Base-by-base conservation (phyloP, 2,329 filamentous ascomycete species). In the Aureobasidium melanogenum region DNA sequence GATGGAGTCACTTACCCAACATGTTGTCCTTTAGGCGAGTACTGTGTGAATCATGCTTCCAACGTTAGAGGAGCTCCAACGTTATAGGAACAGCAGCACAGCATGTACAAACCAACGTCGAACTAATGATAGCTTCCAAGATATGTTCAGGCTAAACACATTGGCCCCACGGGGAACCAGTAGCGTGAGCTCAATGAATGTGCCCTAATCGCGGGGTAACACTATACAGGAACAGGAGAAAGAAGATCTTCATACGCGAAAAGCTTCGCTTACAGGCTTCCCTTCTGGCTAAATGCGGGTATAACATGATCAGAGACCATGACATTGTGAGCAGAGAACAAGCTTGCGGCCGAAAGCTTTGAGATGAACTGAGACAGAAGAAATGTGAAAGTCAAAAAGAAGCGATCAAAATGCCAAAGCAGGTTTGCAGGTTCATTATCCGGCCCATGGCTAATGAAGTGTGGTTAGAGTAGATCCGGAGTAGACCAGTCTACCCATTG, bases 401-500 rank as follows among this genome's bases (percentile, higher is more conserved):
- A 17, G 48, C 32, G 34, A 52, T 22, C 17, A 10, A 30, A 4
- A 10, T 5, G 1, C 6, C 19, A 19, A n/a, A 36, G 17, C 47
- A 50, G 19, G 8, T 17, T 17, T 26, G 24, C 22, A 24, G 19
- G 14, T 14, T 24, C n/a, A 41, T 41, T 17, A 41, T 9, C n/a
- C 8, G 5, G 43, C 43, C 12, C 1, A 17, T 28, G 15, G 14
- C 6, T 22, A 4, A 17, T 2, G 14, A 46, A 15, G 9, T 3
- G 3, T n/a, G 6, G 3, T 52, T 26, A 60, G 17, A 15, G 24
- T 34, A 63, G 26, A 10, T 47, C 43, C 14, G 61, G 61, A 17
- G 55, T 60, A 19, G 28, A 32, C 62, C 62, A 61, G 12, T 59
- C 48, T 5, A 59, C 43, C 62, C 62, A 61, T 14, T 56, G 39